These are phyloP conservation scores for Apiotrichum siamense DNA, from an alignment of 1,284 basidiomycete species.

Conservation along the genomic window DNA sequence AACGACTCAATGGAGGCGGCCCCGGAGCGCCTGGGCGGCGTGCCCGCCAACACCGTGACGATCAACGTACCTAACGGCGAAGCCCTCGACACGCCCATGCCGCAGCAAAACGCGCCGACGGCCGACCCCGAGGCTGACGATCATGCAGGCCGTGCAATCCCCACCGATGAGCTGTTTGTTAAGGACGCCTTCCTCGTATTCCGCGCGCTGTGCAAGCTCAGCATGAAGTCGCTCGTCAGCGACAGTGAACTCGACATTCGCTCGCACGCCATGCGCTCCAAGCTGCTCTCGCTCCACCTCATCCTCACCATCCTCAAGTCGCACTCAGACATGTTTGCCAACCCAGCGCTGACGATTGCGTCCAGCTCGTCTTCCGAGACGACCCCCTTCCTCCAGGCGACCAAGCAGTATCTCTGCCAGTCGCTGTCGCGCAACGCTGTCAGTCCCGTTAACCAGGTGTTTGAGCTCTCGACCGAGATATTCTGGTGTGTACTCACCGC, in stretches of 20 bases:
- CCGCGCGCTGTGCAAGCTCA: constrained; percentile 87
- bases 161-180: constrained; percentile 68
- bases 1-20: constrained; percentile 43
- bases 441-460: constrained; percentile 90
- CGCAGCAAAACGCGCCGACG: neutral
- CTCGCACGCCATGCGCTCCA: constrained; percentile 93
- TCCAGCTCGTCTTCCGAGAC: constrained; percentile 79
- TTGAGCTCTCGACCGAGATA: constrained; percentile 96
- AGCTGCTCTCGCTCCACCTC: constrained; percentile 84
- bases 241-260: constrained; percentile 91
- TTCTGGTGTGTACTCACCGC: constrained; percentile 94
- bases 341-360: constrained; percentile 77
- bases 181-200: constrained; percentile 97
- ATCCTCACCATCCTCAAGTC: constrained; percentile 87
- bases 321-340: constrained; percentile 81
- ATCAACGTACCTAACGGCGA: constrained; percentile 41
- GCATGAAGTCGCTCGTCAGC: constrained; percentile 90
- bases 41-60: constrained; percentile 28
- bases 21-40: constrained; percentile 23
- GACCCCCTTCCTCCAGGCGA: constrained; percentile 80
- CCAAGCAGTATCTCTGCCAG: constrained; percentile 91
- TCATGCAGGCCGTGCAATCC: constrained; percentile 37
- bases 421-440: constrained; percentile 92
- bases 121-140: constrained; percentile 28
- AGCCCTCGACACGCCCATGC: constrained; percentile 32